Base-by-base conservation (phyloP, 768 basidiomycete genomes). In the Pleurotus platypus region DNA sequence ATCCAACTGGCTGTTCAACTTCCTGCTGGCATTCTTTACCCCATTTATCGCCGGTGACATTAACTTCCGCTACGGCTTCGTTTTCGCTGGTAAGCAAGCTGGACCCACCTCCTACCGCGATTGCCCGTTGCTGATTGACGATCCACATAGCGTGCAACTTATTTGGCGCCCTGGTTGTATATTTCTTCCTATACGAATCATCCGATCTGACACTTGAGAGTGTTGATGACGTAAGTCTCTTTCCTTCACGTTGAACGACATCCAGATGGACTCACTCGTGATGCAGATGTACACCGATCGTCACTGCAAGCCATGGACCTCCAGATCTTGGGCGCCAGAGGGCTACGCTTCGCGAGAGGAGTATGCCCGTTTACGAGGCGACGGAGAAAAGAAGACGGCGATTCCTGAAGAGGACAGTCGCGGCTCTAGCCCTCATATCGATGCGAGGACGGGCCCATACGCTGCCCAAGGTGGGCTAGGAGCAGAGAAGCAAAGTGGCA, bases 1-100 rank as follows among this genome's bases (percentile, higher is more conserved):
- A 0, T 70, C 75, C 30, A 89, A 87, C 68, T 89, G 86, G 81
- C 67, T 80, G 2, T 88, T 81, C 81, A 86, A 87, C 66, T 87
- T 87, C 75, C 72, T 87, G 38, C 71, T 89, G 55, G 86, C 85
- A 0, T 90, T 89, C 78, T 88, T 88, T 73, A 89, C 87, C n/a
- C 86, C 88, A 0, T 87, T 88, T 69, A 89, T 90, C 64, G 74
- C 73, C 3, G 66, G 58, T 16, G 72, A 76, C 12, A 89, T 89
- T 63, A 48, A 67, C 7, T 90, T 81, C 70, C 69, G 74, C 37
- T 89, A 86, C 67, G 88, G 89, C 3, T 90, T 83, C 66, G 75
- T 90, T 39, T 90, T 90, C 66, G 87, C 86, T 11, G 79, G 82
- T 73, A 66, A 58, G 73, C 62, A 35, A 35, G 11, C 30, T 8